These are phyloP conservation scores for Neoboletus brunneissimus DNA, from an alignment of 768 basidiomycete species.

Conservation along the genomic window DNA sequence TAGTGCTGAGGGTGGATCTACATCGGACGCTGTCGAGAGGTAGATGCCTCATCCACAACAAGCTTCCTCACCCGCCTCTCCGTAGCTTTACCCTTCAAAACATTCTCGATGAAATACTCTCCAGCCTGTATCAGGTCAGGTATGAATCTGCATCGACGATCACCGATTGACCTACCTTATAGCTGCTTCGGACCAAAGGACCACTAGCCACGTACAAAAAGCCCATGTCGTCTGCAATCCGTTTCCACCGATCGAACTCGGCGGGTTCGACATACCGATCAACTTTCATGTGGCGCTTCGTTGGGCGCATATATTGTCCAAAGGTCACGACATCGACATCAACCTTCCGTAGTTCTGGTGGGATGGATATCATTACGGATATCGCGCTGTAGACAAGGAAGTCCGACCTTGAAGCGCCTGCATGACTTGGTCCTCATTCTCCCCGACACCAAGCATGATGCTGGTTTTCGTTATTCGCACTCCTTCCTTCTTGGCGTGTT, in stretches of 20 bases:
- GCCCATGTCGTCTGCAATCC: conserved; percentile 86
- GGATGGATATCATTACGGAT: neutral
- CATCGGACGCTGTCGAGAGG: conserved; percentile 4
- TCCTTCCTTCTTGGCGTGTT: conserved; percentile 80
- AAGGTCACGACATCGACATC: conserved; percentile 98
- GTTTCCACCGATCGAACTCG: conserved; percentile 91
- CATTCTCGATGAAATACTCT: conserved; percentile 93
- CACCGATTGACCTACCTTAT: conserved; percentile 67
- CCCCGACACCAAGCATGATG: conserved; percentile 97
- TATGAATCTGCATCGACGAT: neutral
- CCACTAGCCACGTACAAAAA: conserved; percentile 98
- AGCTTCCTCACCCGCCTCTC: conserved; percentile 41
- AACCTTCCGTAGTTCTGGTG: conserved; percentile 76
- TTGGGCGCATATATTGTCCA: conserved; percentile 99
- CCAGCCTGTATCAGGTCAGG: conserved; percentile 62
- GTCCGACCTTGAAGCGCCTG: conserved; percentile 75
- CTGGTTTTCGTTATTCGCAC: conserved; percentile 95
- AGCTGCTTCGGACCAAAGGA: conserved; percentile 92
- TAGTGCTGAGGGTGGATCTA: neutral
- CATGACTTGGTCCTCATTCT: conserved; percentile 77
- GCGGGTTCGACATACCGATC: conserved; percentile 92
- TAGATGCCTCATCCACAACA: conserved; percentile 20
- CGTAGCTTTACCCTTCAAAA: conserved; percentile 59
- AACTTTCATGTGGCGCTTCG: conserved; percentile 99
- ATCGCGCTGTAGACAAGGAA: conserved; percentile 1